Conservation (phyloP, 2,329 filamentous ascomycete genomes). For the Huntiella omanensis region DNA sequence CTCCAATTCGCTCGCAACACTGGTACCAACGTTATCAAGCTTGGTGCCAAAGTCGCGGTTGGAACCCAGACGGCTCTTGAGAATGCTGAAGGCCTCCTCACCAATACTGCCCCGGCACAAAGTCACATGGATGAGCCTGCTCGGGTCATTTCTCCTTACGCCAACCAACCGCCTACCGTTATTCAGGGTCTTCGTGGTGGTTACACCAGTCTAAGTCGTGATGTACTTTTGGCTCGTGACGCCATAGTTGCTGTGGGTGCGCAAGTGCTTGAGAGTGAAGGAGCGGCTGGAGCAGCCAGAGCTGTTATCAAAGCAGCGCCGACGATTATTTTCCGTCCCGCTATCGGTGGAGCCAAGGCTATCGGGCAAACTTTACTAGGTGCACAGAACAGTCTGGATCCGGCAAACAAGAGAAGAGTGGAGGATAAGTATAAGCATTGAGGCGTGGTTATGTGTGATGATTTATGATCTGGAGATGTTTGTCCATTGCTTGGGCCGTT, state of each 20-base stretch:
- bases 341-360: conserved; percentile 75
- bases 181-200: conserved; percentile 71
- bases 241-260: conserved; percentile 89
- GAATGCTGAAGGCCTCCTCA: conserved; percentile 64
- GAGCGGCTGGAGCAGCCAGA: conserved; percentile 59
- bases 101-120: neutral
- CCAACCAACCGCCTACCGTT: conserved; percentile 80
- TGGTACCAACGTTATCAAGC: conserved; percentile 78
- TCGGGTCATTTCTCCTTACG: conserved; percentile 76
- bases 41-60: conserved; percentile 85
- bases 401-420: conserved; percentile 57
- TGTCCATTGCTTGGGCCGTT: no score
- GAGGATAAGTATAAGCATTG: conserved; percentile 56
- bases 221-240: conserved; percentile 71
- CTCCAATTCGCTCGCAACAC: conserved; percentile 82
- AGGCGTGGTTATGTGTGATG: no score
- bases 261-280: conserved; percentile 73
- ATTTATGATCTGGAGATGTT: no score
- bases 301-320: conserved; percentile 68
- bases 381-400: conserved; percentile 80
- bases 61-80: conserved; percentile 89
- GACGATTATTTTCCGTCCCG: conserved; percentile 81
- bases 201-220: conserved; percentile 63
- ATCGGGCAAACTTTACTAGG: conserved; percentile 80
- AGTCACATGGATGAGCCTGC: conserved; percentile 42